These are phyloP conservation scores for Mariannaea elegans DNA, from an alignment of 2,329 filamentous ascomycete genomes.

Conservation along the genomic window DNA sequence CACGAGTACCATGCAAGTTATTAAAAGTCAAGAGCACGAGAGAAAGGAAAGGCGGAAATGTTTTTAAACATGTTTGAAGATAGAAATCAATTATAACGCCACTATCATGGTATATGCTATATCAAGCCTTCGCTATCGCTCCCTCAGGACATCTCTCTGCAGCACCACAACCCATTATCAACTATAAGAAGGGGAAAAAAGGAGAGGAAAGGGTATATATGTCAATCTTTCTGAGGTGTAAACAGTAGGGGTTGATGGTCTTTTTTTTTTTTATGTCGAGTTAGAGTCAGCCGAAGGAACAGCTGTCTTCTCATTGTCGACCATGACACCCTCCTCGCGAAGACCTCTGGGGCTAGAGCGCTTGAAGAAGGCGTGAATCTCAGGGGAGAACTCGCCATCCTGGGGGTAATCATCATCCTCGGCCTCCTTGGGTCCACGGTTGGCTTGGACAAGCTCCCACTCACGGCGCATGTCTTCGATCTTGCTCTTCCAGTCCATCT, in stretches of 20 bases:
- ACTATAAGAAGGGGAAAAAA: background rate
- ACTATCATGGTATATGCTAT: conserved; percentile 29
- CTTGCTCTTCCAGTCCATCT: conserved; percentile 83
- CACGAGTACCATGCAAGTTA: too few relatives aligned
- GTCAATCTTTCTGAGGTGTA: background rate
- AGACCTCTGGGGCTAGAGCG: conserved; percentile 46
- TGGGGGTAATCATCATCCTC: conserved; percentile 52
- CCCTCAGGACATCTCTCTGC: conserved; percentile 6
- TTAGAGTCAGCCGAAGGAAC: conserved; percentile 28
- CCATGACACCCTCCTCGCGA: conserved; percentile 35
- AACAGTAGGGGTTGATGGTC: background rate
- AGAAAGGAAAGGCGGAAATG: too few relatives aligned
- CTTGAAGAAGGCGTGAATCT: conserved; percentile 65
- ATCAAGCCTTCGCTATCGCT: conserved; percentile 18
- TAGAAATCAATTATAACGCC: conserved; percentile 31
- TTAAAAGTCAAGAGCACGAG: too few relatives aligned
- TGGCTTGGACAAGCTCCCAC: conserved; percentile 63
- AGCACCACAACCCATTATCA: conserved; percentile 4
- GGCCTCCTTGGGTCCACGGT: conserved; percentile 58
- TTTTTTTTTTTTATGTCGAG: conserved; percentile 23
- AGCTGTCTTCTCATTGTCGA: conserved; percentile 42
- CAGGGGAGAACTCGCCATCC: conserved; percentile 60
- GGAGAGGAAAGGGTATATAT: conserved; percentile 1
- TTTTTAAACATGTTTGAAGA: background rate
- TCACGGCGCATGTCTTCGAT: conserved; percentile 80